phyloP scores from a whole-genome alignment of 805 yeast species.

The Wickerhamomyces ciferrii region DNA sequence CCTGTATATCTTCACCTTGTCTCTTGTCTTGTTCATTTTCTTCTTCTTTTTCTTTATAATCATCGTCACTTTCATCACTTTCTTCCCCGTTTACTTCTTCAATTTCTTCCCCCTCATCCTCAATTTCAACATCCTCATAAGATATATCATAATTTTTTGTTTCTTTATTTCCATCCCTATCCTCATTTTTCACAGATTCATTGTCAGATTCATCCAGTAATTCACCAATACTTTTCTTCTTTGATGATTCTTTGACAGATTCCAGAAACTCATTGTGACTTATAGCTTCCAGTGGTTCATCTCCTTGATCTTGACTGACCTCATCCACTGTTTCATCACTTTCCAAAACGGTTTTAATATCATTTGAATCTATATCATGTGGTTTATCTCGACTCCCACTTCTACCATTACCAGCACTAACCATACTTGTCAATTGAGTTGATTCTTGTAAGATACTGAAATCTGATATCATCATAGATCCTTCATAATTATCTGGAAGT shows the following conservation, averaged over 20 bases:
- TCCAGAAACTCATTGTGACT: neutral
- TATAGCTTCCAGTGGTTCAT: neutral
- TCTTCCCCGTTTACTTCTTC: too few species aligned
- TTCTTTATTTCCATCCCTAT: neutral
- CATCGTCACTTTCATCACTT: neutral
- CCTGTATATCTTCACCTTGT: neutral
- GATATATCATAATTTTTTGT: too few species aligned
- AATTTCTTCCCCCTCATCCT: neutral
- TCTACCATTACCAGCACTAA: neutral
- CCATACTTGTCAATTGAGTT: neutral
- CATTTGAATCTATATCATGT: neutral
- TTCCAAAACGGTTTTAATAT: neutral
- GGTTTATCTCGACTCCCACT: neutral
- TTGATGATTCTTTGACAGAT: neutral
- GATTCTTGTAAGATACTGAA: constrained; percentile 1
- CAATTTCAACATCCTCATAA: neutral
- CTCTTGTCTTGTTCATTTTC: neutral
- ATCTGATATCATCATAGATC: neutral
- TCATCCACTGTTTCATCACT: neutral
- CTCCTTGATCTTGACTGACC: neutral
- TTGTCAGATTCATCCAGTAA: neutral
- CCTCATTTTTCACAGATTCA: neutral
- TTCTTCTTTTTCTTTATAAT: neutral
- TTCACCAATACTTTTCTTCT: neutral
- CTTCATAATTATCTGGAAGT: constrained; percentile 6